phyloP scores from a whole-genome alignment of 257 asterid species.

The Solanum bulbocastanum region DNA sequence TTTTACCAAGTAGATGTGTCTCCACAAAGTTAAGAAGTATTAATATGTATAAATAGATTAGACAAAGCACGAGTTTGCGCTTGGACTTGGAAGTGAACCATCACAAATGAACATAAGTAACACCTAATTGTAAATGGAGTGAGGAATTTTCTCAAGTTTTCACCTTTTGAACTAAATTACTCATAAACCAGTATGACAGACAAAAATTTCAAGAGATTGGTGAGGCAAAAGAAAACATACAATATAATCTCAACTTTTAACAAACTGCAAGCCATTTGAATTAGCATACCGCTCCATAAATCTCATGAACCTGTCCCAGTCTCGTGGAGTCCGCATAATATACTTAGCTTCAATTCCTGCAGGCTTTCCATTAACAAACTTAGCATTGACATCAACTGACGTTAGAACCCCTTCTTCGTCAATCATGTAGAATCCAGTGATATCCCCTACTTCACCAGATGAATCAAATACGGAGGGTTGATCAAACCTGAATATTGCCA shows the following conservation, averaged over 20 bases:
- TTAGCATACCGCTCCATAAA: constrained; percentile 88
- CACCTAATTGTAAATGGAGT: neutral
- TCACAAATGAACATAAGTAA: neutral
- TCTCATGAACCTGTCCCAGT: constrained; percentile 98
- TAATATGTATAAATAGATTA: neutral
- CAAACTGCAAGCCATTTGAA: constrained; percentile 60
- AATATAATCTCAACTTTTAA: constrained; percentile 43
- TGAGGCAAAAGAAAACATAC: constrained; percentile 9
- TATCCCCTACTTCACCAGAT: constrained; percentile 78
- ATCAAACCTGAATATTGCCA: constrained; percentile 72
- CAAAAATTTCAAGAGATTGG: constrained; percentile 5
- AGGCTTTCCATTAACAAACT: constrained; percentile 85
- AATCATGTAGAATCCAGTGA: constrained; percentile 88
- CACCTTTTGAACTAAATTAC: constrained; percentile 13
- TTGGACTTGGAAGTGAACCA: neutral
- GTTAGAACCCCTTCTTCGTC: constrained; percentile 87
- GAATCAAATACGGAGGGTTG: constrained; percentile 93
- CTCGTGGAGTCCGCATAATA: constrained; percentile 64
- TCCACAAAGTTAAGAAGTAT: neutral
- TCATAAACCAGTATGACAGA: constrained; percentile 8
- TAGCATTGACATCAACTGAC: constrained; percentile 86
- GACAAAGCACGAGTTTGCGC: neutral
- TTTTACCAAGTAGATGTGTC: neutral
- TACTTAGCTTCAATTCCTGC: constrained; percentile 92
- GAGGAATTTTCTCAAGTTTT: constrained; percentile 2